Percentiles rank a stretch among this genome's conserved stretches.
phyloP scores from a whole-genome alignment of 225 moss, liverwort and hornwort genomes.

The Bryoerythrophyllum caledonicum region DNA sequence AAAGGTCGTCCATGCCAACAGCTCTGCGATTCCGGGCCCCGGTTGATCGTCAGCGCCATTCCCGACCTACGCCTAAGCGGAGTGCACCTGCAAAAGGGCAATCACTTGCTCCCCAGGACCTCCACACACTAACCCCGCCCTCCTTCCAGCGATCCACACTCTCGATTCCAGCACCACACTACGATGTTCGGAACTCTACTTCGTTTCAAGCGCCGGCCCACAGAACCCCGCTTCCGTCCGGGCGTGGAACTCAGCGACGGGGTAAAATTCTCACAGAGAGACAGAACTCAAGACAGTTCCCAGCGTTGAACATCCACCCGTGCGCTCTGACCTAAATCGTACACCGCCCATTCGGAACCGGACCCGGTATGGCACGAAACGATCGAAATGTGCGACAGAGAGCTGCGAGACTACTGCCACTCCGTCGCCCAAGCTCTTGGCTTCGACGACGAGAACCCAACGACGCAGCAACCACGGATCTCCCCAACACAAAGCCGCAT shows the following conservation, averaged over 20 bases:
- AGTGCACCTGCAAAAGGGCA: not conserved
- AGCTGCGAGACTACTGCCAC: conserved; percentile 16
- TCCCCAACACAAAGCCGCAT: conserved; percentile 23
- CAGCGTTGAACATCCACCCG: not conserved
- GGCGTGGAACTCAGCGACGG: not conserved
- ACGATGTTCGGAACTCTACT: not conserved
- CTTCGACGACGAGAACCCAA: not conserved
- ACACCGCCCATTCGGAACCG: conserved; percentile 16
- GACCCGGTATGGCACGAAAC: not conserved
- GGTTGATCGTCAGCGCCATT: not conserved
- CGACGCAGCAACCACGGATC: not conserved
- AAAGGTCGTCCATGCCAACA: conserved; percentile 3
- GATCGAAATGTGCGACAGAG: not conserved
- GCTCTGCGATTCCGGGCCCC: not conserved
- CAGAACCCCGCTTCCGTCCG: not conserved
- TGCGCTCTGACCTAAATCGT: not conserved
- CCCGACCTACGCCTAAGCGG: not conserved
- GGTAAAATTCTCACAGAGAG: not conserved
- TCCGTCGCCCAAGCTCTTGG: conserved; percentile 5
- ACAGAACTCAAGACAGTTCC: not conserved
- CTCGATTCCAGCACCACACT: not conserved
- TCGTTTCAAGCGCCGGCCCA: not conserved
- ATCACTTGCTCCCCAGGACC: not conserved
- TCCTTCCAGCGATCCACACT: not conserved
- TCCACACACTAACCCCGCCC: not conserved